Evolutionary conservation across 305 asterid genomes (phyloP).

Genomic region (Fraxinus velutina): DNA sequence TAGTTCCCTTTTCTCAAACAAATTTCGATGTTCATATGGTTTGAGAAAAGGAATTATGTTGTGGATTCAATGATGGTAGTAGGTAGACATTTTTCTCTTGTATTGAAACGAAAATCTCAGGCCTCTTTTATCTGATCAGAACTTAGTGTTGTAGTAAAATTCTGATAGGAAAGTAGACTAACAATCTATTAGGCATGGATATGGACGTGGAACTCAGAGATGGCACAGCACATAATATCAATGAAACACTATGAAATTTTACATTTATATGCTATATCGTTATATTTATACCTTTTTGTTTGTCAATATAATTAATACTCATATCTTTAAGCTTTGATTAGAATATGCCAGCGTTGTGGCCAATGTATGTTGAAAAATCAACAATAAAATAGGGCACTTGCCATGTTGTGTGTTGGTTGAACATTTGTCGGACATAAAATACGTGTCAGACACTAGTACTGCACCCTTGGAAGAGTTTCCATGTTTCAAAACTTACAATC

Average conservation of each 20-base stretch:
- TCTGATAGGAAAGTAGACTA: not conserved
- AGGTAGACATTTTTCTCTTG: not conserved
- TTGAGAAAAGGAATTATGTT: not conserved
- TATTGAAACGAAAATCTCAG: not conserved
- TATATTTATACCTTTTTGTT: not conserved
- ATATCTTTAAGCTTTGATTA: not conserved
- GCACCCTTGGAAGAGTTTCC: not conserved
- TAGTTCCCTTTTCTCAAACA: not conserved
- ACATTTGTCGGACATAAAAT: not conserved
- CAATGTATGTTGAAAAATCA: not conserved
- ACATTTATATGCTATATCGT: not conserved
- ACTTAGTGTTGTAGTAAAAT: not conserved
- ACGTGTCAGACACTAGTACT: not conserved
- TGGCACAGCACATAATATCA: not conserved
- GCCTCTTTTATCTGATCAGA: not conserved
- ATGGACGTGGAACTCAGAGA: not conserved
- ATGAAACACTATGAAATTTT: not conserved
- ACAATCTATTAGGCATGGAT: not conserved
- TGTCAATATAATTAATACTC: not conserved
- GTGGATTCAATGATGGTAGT: not conserved
- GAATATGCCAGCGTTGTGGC: not conserved
- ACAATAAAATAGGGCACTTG: not conserved
- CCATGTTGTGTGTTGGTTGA: not conserved
- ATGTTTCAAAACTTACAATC: not conserved
- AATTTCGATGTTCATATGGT: not conserved